A percentile compares a stretch with the other conserved stretches of the same genome.
phyloP scores from a whole-genome alignment of 176 grass and related monocot genomes.

The Hordeum vulgare region DNA sequence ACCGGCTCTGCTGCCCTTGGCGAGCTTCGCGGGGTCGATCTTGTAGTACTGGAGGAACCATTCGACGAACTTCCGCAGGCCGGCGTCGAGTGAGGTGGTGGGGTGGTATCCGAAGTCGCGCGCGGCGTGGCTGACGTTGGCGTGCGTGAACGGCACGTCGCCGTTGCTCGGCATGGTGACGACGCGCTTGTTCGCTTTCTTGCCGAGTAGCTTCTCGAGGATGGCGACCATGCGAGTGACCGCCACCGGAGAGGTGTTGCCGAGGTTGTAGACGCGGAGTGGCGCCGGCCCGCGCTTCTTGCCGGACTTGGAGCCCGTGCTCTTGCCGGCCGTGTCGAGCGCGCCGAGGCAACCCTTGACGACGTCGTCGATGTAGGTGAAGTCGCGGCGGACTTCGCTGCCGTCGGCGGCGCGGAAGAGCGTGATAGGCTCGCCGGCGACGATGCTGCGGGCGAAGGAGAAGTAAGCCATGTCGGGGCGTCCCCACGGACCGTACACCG shows the following conservation, averaged over 20 bases:
- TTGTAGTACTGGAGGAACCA: constrained; percentile 92
- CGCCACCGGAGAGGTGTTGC: constrained; percentile 82
- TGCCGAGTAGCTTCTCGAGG: constrained; percentile 81
- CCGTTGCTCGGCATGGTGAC: constrained; percentile 83
- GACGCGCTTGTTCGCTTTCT: constrained; percentile 78
- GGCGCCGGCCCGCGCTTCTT: constrained; percentile 59
- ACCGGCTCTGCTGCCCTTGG: not conserved
- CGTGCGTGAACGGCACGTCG: constrained; percentile 95
- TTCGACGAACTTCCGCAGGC: constrained; percentile 64
- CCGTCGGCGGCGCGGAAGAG: constrained; percentile 66
- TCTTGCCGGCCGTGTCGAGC: constrained; percentile 66
- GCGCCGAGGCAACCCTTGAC: constrained; percentile 77
- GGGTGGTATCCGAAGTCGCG: constrained; percentile 71
- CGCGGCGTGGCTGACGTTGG: constrained; percentile 79
- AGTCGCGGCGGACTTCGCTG: constrained; percentile 59
- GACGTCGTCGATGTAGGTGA: constrained; percentile 96
- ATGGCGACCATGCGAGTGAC: constrained; percentile 81
- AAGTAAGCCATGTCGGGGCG: constrained; percentile 99
- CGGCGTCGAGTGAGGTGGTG: constrained; percentile 58
- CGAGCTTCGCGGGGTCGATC: constrained; percentile 19
- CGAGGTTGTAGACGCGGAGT: constrained; percentile 86
- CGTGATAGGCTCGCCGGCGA: constrained; percentile 70
- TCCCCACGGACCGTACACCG: constrained; percentile 94
- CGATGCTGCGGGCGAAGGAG: constrained; percentile 69
- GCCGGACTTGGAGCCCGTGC: constrained; percentile 59